A percentile compares a stretch with the other conserved stretches of the same genome.
Evolutionary conservation across 345 rosid species (phyloP).

Genomic region (Triadica sebifera): DNA sequence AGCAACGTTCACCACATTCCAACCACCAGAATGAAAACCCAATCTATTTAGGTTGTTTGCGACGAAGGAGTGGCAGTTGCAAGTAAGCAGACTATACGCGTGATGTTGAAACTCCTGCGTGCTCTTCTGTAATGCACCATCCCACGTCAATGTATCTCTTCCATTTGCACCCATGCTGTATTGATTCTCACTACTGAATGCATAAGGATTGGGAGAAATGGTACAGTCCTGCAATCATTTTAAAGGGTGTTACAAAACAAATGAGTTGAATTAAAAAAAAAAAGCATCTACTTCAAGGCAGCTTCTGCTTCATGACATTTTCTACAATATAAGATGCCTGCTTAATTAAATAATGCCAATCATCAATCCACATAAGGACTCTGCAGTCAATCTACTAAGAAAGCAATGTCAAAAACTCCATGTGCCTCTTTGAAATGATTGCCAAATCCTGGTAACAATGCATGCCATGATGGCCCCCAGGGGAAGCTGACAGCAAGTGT

Average conservation of each 20-base stretch:
- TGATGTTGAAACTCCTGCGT: constrained; percentile 83
- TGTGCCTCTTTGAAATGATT: background rate
- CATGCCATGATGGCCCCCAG: background rate
- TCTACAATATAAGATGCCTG: too few relatives aligned
- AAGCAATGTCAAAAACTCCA: background rate
- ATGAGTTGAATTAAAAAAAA: too few relatives aligned
- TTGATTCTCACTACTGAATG: constrained; percentile 37
- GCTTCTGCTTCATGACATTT: too few relatives aligned
- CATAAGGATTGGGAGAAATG: constrained; percentile 29
- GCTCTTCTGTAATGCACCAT: constrained; percentile 61
- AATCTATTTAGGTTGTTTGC: constrained; percentile 86
- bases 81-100: constrained; percentile 75
- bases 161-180: constrained; percentile 27
- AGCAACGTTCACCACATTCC: constrained; percentile 89
- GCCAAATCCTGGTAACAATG: background rate
- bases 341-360: too few relatives aligned
- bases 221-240: constrained; percentile 40
- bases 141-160: constrained; percentile 58
- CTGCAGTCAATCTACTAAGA: background rate
- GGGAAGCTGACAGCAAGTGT: background rate
- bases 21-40: constrained; percentile 62
- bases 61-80: constrained; percentile 96
- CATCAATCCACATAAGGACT: too few relatives aligned
- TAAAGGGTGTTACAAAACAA: background rate
- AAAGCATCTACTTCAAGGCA: too few relatives aligned